Conservation (phyloP, 2,329 filamentous ascomycete species). For the Purpureocillium takamizusanense region DNA sequence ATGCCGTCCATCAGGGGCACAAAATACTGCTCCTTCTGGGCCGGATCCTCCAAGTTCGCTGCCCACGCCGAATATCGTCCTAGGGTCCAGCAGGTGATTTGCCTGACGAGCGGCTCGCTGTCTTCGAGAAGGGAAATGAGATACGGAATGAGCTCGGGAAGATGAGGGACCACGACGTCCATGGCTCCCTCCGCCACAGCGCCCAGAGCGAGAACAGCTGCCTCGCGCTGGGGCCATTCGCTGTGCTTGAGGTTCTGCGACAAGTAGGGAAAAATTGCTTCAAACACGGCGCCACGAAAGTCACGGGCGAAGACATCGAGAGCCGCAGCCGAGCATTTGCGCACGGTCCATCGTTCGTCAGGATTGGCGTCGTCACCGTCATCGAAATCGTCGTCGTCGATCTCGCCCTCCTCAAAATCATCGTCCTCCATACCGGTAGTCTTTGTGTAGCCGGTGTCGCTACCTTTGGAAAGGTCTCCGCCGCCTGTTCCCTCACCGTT, state of each 20-base stretch:
- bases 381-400: slow-evolving; percentile 63
- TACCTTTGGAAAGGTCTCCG: background rate
- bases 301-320: slow-evolving; percentile 89
- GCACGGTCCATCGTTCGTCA: slow-evolving; percentile 88
- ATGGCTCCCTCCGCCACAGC: slow-evolving; percentile 94
- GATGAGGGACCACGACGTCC: slow-evolving; percentile 77
- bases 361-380: slow-evolving; percentile 72
- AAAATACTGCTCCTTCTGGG: slow-evolving; percentile 69
- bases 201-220: slow-evolving; percentile 86
- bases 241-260: slow-evolving; percentile 79
- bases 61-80: slow-evolving; percentile 93
- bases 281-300: slow-evolving; percentile 81
- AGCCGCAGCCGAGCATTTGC: slow-evolving; percentile 94
- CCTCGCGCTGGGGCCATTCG: slow-evolving; percentile 89
- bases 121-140: slow-evolving; percentile 81
- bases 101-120: slow-evolving; percentile 78
- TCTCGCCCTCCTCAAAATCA: slow-evolving; percentile 79
- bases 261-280: slow-evolving; percentile 85
- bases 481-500: slow-evolving; percentile 42
- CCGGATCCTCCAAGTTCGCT: slow-evolving; percentile 58
- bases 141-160: slow-evolving; percentile 84
- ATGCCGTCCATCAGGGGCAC: slow-evolving; percentile 97
- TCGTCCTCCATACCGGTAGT: slow-evolving; percentile 58
- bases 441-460: slow-evolving; percentile 37
- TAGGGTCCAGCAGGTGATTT: slow-evolving; percentile 97